phyloP scores from a whole-genome alignment of 768 basidiomycete genomes.

The Tylopilus subfusipes region DNA sequence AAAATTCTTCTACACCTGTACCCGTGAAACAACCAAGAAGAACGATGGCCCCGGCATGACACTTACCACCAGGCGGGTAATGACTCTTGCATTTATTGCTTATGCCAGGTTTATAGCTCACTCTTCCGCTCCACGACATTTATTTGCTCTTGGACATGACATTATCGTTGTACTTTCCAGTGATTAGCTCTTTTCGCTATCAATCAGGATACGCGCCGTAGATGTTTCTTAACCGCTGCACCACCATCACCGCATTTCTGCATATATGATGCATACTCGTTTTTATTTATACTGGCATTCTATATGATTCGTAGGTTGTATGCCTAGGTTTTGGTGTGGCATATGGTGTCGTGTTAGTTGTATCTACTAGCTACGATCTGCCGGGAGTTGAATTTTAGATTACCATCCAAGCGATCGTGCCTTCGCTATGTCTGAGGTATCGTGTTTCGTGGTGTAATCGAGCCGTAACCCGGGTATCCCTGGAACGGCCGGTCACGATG shows the following conservation, averaged over 20 bases:
- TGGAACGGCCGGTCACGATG: not conserved
- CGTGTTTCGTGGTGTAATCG: not conserved
- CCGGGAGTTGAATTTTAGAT: not conserved
- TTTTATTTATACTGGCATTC: constrained; percentile 15
- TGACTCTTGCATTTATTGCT: constrained; percentile 7
- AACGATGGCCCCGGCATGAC: constrained; percentile 15
- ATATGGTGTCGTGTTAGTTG: constrained; percentile 5
- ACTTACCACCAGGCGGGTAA: not conserved
- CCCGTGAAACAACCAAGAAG: constrained; percentile 18
- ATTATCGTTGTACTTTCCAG: constrained; percentile 5
- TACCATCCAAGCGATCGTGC: not conserved
- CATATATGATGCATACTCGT: constrained; percentile 15
- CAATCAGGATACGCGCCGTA: constrained; percentile 5
- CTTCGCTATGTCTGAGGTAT: not conserved
- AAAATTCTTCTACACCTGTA: constrained; percentile 42
- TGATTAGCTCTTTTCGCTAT: constrained; percentile 11
- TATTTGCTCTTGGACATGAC: constrained; percentile 13
- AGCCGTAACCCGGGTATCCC: not conserved
- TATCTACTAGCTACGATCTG: constrained; percentile 16
- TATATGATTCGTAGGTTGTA: constrained; percentile 20
- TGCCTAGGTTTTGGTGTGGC: constrained; percentile 16
- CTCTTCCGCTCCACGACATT: constrained; percentile 5
- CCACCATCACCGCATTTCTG: not conserved
- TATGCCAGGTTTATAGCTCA: constrained; percentile 1
- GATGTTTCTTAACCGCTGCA: constrained; percentile 3